These are phyloP conservation scores for Echites panduratus DNA, from an alignment of 257 asterid species.

Conservation along the genomic window DNA sequence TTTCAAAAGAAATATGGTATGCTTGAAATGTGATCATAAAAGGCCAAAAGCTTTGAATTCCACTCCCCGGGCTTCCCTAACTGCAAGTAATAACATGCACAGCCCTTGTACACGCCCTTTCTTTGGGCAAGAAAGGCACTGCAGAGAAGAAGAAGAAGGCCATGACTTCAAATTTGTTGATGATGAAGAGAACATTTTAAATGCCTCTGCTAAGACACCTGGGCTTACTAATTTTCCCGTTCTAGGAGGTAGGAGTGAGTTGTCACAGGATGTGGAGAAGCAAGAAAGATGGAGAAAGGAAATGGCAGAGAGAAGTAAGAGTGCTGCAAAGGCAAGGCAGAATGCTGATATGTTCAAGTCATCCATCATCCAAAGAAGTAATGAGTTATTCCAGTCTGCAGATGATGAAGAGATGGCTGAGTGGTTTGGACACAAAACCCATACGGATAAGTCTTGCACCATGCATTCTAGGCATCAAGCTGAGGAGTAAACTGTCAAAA, in stretches of 20 bases:
- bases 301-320: constrained; percentile 31
- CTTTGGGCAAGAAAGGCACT: constrained; percentile 31
- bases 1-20: constrained; percentile 73
- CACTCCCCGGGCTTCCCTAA: background rate
- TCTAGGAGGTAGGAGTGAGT: constrained; percentile 65
- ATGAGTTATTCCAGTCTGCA: constrained; percentile 14
- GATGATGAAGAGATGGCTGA: constrained; percentile 65
- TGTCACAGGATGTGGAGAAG: constrained; percentile 38
- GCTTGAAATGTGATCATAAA: constrained; percentile 85
- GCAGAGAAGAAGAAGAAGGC: constrained; percentile 2
- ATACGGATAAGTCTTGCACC: too few species aligned
- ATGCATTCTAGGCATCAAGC: too few species aligned
- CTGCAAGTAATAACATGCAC: constrained; percentile 17
- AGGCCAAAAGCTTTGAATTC: constrained; percentile 52
- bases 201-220: constrained; percentile 18
- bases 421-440: constrained; percentile 48
- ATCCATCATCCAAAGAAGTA: constrained; percentile 15
- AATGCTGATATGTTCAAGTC: constrained; percentile 27
- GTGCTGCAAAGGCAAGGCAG: constrained; percentile 25
- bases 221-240: constrained; percentile 61
- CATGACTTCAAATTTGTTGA: constrained; percentile 33
- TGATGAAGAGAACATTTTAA: constrained; percentile 25
- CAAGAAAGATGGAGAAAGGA: constrained; percentile 58
- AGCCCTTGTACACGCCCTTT: constrained; percentile 30
- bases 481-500: too few species aligned